Conservation (phyloP, 495 filamentous ascomycete species). For the Aspergillus nanangensis region DNA sequence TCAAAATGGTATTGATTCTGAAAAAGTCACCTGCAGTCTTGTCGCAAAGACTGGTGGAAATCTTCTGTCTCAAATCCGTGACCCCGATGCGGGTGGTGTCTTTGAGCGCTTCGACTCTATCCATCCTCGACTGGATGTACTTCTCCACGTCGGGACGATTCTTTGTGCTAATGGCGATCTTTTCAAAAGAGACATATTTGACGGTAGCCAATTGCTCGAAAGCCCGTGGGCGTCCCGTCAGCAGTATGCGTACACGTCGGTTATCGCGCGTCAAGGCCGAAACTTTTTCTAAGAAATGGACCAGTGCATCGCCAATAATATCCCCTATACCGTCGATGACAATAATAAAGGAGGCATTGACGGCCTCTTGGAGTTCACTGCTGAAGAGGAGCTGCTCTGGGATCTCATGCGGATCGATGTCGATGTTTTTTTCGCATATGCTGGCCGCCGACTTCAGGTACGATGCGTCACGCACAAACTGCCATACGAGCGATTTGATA, state of each 20-base stretch:
- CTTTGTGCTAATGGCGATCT: slow-evolving; percentile 16
- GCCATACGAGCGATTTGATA: slow-evolving; percentile 29
- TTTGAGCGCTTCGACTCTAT: slow-evolving; percentile 14
- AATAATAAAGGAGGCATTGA: slow-evolving; percentile 30
- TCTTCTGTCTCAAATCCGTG: slow-evolving; percentile 24
- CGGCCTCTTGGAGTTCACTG: slow-evolving; percentile 16
- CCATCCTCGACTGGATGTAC: slow-evolving; percentile 23
- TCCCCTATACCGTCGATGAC: slow-evolving; percentile 29
- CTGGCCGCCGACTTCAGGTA: slow-evolving; percentile 30
- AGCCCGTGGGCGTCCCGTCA: slow-evolving; percentile 13
- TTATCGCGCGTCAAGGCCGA: slow-evolving; percentile 4
- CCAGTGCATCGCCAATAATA: slow-evolving; percentile 20
- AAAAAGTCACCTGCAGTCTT: slow-evolving; percentile 34
- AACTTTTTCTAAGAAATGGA: slow-evolving; percentile 17
- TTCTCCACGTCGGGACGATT: slow-evolving; percentile 29
- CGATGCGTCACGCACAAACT: slow-evolving; percentile 31
- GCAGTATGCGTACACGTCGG: slow-evolving; percentile 12
- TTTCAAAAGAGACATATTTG: slow-evolving; percentile 7
- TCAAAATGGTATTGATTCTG: slow-evolving; percentile 29
- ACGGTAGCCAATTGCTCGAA: slow-evolving; percentile 10
- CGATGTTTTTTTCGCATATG: slow-evolving; percentile 20
- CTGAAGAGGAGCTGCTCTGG: slow-evolving; percentile 27
- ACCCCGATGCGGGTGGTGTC: slow-evolving; percentile 17
- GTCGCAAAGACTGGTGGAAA: slow-evolving; percentile 22
- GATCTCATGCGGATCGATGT: slow-evolving; percentile 27